A percentile compares a stretch with the other conserved stretches of the same genome.
These are phyloP conservation scores for Pterocarpus santalinus DNA, from an alignment of 306 rosid species.

Conservation along the genomic window DNA sequence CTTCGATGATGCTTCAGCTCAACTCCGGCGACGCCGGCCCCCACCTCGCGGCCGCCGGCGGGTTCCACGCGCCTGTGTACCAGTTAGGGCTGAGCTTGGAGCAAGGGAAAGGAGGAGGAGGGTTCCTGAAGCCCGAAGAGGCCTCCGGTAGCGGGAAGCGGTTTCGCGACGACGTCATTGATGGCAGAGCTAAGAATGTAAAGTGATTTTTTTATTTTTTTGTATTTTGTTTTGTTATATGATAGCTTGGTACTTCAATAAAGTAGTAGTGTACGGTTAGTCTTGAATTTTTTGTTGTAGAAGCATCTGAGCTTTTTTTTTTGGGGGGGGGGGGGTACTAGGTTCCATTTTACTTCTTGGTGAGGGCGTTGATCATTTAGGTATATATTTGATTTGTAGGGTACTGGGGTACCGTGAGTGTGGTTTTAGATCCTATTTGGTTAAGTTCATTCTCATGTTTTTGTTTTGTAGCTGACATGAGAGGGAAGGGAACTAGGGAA, in stretches of 20 bases:
- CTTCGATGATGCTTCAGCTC: slow-evolving; percentile 92
- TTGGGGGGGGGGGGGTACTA: background rate
- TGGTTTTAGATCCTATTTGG: background rate
- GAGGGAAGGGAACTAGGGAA: background rate
- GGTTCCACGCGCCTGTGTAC: slow-evolving; percentile 73
- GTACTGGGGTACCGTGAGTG: background rate
- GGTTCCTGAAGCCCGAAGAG: slow-evolving; percentile 85
- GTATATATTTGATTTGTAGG: background rate
- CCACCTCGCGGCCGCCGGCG: slow-evolving; percentile 58
- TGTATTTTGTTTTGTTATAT: too few species aligned
- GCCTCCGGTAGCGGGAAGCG: slow-evolving; percentile 89
- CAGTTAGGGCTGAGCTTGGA: slow-evolving; percentile 93
- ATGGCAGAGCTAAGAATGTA: slow-evolving; percentile 81
- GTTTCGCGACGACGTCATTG: slow-evolving; percentile 81
- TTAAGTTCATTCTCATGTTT: background rate
- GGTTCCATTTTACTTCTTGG: background rate
- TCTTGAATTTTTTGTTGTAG: background rate
- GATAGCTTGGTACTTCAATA: slow-evolving; percentile 7
- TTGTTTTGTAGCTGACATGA: slow-evolving; percentile 31
- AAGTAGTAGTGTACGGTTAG: too few species aligned
- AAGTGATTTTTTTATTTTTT: background rate
- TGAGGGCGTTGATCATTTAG: background rate
- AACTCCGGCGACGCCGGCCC: slow-evolving; percentile 79
- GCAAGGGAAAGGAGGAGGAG: slow-evolving; percentile 83
- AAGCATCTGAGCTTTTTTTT: background rate